Percentiles rank a stretch among this genome's conserved stretches.
Evolutionary conservation across 2,329 filamentous ascomycete species (phyloP).

Genomic region (Venturia oleaginea): DNA sequence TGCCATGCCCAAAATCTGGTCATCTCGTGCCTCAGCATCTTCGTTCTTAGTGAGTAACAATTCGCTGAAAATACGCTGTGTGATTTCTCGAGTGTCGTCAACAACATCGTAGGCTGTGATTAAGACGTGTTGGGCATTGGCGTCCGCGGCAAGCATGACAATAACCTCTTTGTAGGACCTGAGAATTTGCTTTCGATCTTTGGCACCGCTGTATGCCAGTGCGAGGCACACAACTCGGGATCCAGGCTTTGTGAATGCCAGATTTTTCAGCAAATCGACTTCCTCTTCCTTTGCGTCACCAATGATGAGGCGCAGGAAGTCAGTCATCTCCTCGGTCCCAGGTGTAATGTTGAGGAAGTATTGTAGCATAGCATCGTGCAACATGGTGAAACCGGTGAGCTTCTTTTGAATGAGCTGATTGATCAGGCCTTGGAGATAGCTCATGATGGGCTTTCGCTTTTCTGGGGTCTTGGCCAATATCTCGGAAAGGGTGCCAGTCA

Average conservation of each 20-base stretch:
- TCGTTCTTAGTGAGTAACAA: slow-evolving; percentile 53
- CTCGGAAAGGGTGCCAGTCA: slow-evolving; percentile 48
- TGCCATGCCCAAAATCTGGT: slow-evolving; percentile 55
- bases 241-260: slow-evolving; percentile 90
- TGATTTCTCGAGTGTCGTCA: slow-evolving; percentile 83
- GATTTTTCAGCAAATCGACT: slow-evolving; percentile 84
- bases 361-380: slow-evolving; percentile 96
- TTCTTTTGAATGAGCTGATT: slow-evolving; percentile 94
- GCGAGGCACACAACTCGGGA: slow-evolving; percentile 72
- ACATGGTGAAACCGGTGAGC: slow-evolving; percentile 91
- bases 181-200: slow-evolving; percentile 84
- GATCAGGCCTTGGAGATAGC: slow-evolving; percentile 74
- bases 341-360: slow-evolving; percentile 76
- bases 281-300: slow-evolving; percentile 66
- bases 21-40: slow-evolving; percentile 36
- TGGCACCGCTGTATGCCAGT: slow-evolving; percentile 76
- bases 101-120: slow-evolving; percentile 82
- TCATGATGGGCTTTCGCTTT: slow-evolving; percentile 82
- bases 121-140: slow-evolving; percentile 69
- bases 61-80: slow-evolving; percentile 81
- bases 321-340: slow-evolving; percentile 71
- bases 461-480: slow-evolving; percentile 72
- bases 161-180: slow-evolving; percentile 86
- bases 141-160: slow-evolving; percentile 73
- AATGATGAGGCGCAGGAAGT: slow-evolving; percentile 85